Conservation (phyloP, 1,284 basidiomycete genomes). For the Volvariella surrecta region DNA sequence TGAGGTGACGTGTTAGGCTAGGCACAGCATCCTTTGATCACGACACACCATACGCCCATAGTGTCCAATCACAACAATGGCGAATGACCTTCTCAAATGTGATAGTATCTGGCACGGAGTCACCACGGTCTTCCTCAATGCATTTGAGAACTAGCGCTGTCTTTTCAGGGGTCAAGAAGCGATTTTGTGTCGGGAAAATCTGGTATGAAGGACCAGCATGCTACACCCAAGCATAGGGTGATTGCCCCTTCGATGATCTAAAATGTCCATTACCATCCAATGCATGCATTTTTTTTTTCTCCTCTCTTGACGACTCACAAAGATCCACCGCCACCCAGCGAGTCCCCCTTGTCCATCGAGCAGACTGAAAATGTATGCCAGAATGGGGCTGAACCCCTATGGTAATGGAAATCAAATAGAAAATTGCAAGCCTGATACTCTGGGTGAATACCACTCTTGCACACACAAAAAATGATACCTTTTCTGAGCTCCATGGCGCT, state of each 20-base stretch:
- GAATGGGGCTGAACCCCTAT: conserved; percentile 30
- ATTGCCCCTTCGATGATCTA: conserved; percentile 33
- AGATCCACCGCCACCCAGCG: conserved; percentile 37
- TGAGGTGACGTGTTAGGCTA: conserved; percentile 9
- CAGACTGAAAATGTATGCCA: conserved; percentile 30
- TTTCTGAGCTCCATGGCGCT: conserved; percentile 36
- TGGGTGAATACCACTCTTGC: background rate
- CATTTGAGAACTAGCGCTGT: conserved; percentile 30
- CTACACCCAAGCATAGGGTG: conserved; percentile 26
- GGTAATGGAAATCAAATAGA: conserved; percentile 29
- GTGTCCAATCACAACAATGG: conserved; percentile 32
- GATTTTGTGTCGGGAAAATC: conserved; percentile 35
- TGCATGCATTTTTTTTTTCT: background rate
- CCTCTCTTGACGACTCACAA: conserved; percentile 23
- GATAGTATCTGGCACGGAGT: conserved; percentile 31
- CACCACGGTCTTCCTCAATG: conserved; percentile 35
- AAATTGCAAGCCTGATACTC: conserved; percentile 24
- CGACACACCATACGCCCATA: conserved; percentile 32
- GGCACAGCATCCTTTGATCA: conserved; percentile 1
- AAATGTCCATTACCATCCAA: background rate
- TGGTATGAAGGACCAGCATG: conserved; percentile 29
- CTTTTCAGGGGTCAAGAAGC: conserved; percentile 30
- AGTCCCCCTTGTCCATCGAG: conserved; percentile 28
- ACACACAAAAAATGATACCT: conserved; percentile 19
- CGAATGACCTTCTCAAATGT: conserved; percentile 24